Percentiles rank a stretch among this genome's conserved stretches.
phyloP scores from a whole-genome alignment of 441 rosid species.

The Erodium chrysanthum region DNA sequence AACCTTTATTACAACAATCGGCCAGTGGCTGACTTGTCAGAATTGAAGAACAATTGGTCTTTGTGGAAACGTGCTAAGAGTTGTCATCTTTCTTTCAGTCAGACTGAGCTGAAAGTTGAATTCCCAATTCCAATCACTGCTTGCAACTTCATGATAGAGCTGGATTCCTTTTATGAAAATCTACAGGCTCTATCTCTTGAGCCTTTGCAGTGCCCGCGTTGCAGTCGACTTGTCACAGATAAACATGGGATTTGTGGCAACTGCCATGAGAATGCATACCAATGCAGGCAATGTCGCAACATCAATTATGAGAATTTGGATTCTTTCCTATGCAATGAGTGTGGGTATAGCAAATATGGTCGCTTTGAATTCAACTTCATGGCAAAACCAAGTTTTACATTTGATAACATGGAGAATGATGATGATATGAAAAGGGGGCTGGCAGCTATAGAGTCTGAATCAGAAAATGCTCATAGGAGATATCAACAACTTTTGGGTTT shows the following conservation, averaged over 20 bases:
- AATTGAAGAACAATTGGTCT: conserved; percentile 98
- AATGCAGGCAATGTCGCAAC: conserved; percentile 99
- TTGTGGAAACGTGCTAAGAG: conserved; percentile 99
- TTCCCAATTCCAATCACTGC: conserved; percentile 99
- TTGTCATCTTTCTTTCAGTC: conserved; percentile 97
- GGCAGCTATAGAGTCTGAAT: conserved; percentile 97
- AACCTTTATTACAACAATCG: conserved; percentile 97
- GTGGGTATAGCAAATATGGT: conserved; percentile 99
- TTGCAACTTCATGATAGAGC: conserved; percentile 99
- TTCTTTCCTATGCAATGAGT: conserved; percentile 99
- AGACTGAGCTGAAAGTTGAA: conserved; percentile 96
- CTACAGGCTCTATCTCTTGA: conserved; percentile 99
- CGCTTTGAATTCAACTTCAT: conserved; percentile 99
- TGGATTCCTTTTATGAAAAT: conserved; percentile 99
- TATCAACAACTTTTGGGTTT: conserved; percentile 99
- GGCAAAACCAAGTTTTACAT: conserved; percentile 98
- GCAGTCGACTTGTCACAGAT: conserved; percentile 97
- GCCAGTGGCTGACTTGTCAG: conserved; percentile 94
- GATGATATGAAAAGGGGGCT: conserved; percentile 99
- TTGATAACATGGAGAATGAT: conserved; percentile 99
- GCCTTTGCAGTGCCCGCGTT: conserved; percentile 99
- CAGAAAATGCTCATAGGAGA: conserved; percentile 99
- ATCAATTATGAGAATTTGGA: conserved; percentile 97
- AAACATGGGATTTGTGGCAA: conserved; percentile 97
- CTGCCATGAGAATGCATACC: conserved; percentile 99